Evolutionary conservation across 176 grass and related monocot genomes (phyloP), one percentile per base, ranked within the genome.

Genomic region (Oropetium thomaeum): DNA sequence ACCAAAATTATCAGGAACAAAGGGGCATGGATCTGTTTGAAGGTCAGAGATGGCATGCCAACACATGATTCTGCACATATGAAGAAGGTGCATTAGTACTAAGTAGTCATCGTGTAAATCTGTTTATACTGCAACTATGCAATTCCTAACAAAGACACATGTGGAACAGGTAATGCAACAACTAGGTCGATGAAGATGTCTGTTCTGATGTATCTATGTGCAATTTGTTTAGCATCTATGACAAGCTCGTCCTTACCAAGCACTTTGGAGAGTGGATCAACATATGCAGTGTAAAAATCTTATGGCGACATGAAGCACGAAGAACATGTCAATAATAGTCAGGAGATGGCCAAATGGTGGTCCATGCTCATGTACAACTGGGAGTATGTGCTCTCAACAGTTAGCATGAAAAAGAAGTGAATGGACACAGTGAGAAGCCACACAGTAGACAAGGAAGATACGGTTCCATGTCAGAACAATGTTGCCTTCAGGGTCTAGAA

Each of bases 231-330:
- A 40, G 31, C 63, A 79, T 89, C 40, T 57, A 41, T 81, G 7
- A 81, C 71, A 65, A 89, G 86, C 75, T 86, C 70, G 13, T 83
- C 83, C 19, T 67, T 86, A n/a, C 86, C 83, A 54, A 89, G 58
- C 6, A 92, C 78, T 68, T 77, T 83, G 34, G 90, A 86, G 29
- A 59, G 42, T 25, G 90, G 86, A 71, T 81, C 79, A 30, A 86
- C 86, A 83, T 83, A 83, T 28, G 82, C 79, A 51, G 82, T 89
- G 42, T 66, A 67, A 63, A 63, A 92, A 89, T 37, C 77, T 83
- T 60, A 69, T 44, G 29, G 73, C 30, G 12, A 89, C 86, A 26
- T 86, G 69, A n/a, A 71, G 19, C 7, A 71, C 16, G 67, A 86
- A 83, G 22, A 89, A 72, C 35, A 83, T 35, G 32, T 92, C 86